phyloP scores from a whole-genome alignment of 805 yeast species.

The Sporopachydermia quercuum region DNA sequence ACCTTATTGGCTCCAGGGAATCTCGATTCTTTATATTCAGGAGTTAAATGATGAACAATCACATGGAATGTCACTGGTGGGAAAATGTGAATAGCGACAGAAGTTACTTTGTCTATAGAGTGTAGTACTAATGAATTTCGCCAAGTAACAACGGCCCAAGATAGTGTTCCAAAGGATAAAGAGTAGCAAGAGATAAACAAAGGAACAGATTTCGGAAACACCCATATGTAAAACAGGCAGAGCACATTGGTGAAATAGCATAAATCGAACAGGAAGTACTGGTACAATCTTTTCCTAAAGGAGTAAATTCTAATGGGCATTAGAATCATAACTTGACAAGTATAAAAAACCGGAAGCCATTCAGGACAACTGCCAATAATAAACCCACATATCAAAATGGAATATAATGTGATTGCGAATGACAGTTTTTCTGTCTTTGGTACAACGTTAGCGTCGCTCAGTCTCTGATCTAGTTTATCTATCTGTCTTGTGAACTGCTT shows the following conservation, averaged over 20 bases:
- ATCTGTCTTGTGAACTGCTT: conserved; percentile 13
- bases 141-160: conserved; percentile 95
- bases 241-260: conserved; percentile 81
- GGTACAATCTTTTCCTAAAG: conserved; percentile 65
- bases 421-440: conserved; percentile 61
- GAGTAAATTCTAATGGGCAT: conserved; percentile 80
- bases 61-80: conserved; percentile 85
- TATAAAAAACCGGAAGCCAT: conserved; percentile 63
- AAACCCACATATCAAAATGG: conserved; percentile 58
- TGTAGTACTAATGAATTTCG: conserved; percentile 85
- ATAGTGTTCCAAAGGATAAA: conserved; percentile 73
- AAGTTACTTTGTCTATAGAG: conserved; percentile 82
- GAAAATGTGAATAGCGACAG: conserved; percentile 77
- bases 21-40: conserved; percentile 32
- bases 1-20: conserved; percentile 72
- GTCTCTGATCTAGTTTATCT: conserved; percentile 21
- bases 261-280: conserved; percentile 80
- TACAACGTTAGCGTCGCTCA: conserved; percentile 24
- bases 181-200: conserved; percentile 77
- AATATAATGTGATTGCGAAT: conserved; percentile 57
- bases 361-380: conserved; percentile 67
- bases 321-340: conserved; percentile 40
- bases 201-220: conserved; percentile 56
- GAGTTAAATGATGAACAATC: conserved; percentile 62
- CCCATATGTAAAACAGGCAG: conserved; percentile 63